phyloP scores from a whole-genome alignment of 2,329 filamentous ascomycete genomes.

The Phaeosphaeriaceae sp. region DNA sequence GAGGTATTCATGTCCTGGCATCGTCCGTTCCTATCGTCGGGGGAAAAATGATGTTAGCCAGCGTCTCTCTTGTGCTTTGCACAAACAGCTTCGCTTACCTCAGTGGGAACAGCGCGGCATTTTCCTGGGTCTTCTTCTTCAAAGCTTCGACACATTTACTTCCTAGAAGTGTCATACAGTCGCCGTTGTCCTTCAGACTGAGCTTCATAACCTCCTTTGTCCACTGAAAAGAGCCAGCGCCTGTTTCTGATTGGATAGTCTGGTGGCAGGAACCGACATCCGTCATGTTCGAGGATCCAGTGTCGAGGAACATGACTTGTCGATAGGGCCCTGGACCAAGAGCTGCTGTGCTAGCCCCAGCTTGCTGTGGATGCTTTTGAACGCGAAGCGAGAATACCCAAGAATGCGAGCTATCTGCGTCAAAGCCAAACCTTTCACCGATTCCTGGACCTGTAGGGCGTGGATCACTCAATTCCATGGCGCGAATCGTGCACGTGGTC shows the following conservation, averaged over 20 bases:
- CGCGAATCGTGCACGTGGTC: neutral
- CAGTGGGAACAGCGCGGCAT: neutral
- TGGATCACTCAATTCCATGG: neutral
- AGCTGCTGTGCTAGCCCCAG: neutral
- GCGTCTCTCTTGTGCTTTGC: neutral
- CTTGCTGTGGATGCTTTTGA: neutral
- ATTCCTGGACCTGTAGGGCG: neutral
- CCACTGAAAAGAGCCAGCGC: neutral
- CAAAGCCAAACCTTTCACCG: neutral
- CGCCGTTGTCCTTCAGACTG: neutral
- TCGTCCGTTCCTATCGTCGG: neutral
- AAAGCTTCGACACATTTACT: neutral
- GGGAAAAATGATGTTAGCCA: neutral
- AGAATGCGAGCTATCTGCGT: neutral
- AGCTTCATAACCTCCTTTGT: neutral
- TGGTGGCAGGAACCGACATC: constrained; percentile 1
- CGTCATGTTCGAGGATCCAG: neutral
- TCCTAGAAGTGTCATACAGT: neutral
- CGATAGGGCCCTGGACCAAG: neutral
- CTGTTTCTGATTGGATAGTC: neutral
- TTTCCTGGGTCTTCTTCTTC: neutral
- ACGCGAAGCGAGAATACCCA: neutral
- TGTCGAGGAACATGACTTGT: constrained; percentile 1
- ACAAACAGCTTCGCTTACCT: neutral
- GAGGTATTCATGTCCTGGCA: neutral